Conservation (phyloP, 306 rosid genomes). For the Calophaca sinica region DNA sequence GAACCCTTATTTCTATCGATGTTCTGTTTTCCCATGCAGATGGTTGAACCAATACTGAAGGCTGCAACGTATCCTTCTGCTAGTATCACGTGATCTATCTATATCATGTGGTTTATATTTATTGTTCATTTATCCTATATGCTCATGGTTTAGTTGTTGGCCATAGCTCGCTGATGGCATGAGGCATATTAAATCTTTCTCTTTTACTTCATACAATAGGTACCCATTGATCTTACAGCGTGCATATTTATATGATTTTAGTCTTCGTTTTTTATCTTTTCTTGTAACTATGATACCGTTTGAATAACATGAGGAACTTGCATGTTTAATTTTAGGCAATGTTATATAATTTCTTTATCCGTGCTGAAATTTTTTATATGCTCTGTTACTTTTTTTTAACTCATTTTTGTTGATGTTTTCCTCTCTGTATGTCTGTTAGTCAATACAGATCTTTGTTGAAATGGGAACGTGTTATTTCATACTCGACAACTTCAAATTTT, state of each 20-base stretch:
- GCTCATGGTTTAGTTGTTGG: slow-evolving; percentile 12
- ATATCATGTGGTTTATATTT: slow-evolving; percentile 7
- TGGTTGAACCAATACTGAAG: slow-evolving; percentile 89
- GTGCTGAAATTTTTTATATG: too few species aligned
- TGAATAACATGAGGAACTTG: neutral
- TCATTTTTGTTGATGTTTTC: slow-evolving; percentile 14
- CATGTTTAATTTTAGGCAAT: neutral
- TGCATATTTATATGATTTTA: neutral
- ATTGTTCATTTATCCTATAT: slow-evolving; percentile 7
- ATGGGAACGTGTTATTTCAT: slow-evolving; percentile 12
- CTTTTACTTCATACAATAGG: neutral
- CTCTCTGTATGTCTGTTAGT: slow-evolving; percentile 22
- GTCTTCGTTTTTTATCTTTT: neutral
- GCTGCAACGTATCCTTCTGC: slow-evolving; percentile 86
- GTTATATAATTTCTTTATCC: too few species aligned
- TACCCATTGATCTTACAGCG: slow-evolving; percentile 15
- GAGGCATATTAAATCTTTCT: neutral
- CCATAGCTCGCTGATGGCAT: slow-evolving; percentile 8
- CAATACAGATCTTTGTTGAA: slow-evolving; percentile 27
- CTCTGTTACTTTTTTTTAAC: slow-evolving; percentile 3
- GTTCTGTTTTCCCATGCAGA: slow-evolving; percentile 63
- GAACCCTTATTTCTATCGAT: slow-evolving; percentile 1
- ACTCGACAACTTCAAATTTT: neutral
- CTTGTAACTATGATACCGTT: neutral
- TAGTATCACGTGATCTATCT: neutral